Evolutionary conservation across 1,284 basidiomycete genomes (phyloP).

Genomic region (Cutaneotrichosporon sp.): DNA sequence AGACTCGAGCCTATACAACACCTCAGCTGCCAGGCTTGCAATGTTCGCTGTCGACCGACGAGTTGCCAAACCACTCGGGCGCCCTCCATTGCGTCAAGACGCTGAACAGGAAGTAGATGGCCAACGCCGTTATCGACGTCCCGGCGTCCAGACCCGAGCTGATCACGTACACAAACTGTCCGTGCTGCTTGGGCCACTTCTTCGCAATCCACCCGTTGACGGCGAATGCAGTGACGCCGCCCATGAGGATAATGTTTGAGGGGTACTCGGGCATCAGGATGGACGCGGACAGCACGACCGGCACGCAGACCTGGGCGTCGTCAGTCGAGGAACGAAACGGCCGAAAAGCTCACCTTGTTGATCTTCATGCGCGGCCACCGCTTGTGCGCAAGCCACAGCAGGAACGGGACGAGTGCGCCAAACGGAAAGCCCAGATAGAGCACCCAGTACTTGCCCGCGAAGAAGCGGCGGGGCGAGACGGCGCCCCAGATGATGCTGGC

Average conservation of each 20-base stretch:
- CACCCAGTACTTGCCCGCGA: conserved; percentile 55
- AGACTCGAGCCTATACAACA: conserved; percentile 9
- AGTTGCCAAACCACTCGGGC: conserved; percentile 52
- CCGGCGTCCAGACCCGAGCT: conserved; percentile 57
- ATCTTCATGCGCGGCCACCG: conserved; percentile 48
- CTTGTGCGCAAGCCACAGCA: conserved; percentile 54
- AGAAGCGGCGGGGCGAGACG: conserved; percentile 56
- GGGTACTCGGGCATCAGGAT: conserved; percentile 54
- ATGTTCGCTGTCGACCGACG: conserved; percentile 50
- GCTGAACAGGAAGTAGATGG: conserved; percentile 54
- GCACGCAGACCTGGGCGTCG: conserved; percentile 52
- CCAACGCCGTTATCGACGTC: conserved; percentile 55
- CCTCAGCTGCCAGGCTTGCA: conserved; percentile 44
- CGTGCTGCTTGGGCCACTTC: conserved; percentile 39
- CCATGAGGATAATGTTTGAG: conserved; percentile 57
- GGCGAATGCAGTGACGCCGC: conserved; percentile 51
- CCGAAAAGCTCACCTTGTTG: conserved; percentile 41
- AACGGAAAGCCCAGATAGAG: conserved; percentile 56
- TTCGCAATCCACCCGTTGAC: conserved; percentile 53
- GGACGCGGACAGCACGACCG: conserved; percentile 57
- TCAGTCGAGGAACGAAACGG: conserved; percentile 13
- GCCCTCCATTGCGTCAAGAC: conserved; percentile 39
- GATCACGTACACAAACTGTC: conserved; percentile 49
- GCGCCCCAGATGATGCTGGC: conserved; percentile 56
- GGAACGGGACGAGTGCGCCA: conserved; percentile 54